Evolutionary conservation across 805 yeast species (phyloP).

Genomic region (Candida sanyiensis): DNA sequence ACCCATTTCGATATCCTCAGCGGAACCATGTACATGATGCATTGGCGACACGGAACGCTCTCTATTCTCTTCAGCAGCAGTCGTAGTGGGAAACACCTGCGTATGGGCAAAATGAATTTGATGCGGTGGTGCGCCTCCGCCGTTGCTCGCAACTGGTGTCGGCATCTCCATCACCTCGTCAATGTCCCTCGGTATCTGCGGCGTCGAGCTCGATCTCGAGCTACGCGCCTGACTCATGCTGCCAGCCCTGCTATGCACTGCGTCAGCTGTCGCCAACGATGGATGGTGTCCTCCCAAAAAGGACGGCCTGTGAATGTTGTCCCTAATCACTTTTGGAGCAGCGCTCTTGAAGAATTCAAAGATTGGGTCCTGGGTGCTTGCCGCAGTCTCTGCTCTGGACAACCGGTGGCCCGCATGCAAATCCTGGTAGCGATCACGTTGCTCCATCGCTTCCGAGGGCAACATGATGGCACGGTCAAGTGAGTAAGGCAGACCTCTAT

Average conservation of each 20-base stretch:
- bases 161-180: constrained; percentile 1
- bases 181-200: background rate
- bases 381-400: constrained; percentile 21
- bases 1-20: too few species aligned
- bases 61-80: background rate
- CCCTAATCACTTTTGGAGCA: constrained; percentile 23
- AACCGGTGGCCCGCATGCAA: constrained; percentile 19
- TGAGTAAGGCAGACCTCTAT: constrained; percentile 91
- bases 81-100: background rate
- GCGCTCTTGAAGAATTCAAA: constrained; percentile 26
- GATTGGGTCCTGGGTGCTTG: constrained; percentile 23
- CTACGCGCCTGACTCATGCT: background rate
- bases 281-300: constrained; percentile 17
- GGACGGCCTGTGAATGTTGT: constrained; percentile 21
- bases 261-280: background rate
- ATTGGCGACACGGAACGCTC: background rate
- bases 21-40: too few species aligned
- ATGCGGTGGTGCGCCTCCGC: too few species aligned
- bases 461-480: constrained; percentile 91
- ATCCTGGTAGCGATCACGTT: constrained; percentile 45
- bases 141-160: background rate
- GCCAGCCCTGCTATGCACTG: constrained; percentile 1
- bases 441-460: constrained; percentile 61
- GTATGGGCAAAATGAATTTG: background rate
- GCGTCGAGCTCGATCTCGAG: background rate